phyloP scores from a whole-genome alignment of 176 grass and related monocot species.

The Eleusine coracana region DNA sequence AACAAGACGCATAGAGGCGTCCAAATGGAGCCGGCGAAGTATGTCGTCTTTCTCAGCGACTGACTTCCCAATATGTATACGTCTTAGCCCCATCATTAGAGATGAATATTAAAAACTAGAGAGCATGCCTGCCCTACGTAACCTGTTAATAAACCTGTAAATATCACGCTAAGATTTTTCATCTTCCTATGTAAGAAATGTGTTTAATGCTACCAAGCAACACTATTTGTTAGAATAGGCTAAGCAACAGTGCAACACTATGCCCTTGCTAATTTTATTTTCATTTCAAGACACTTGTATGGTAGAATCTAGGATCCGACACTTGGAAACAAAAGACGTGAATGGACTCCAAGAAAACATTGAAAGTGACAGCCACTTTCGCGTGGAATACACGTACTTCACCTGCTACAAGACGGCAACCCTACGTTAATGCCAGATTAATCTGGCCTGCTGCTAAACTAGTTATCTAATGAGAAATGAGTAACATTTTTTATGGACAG shows the following conservation, averaged over 20 bases:
- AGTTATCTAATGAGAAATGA: constrained; percentile 21
- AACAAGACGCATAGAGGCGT: neutral
- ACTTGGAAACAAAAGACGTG: constrained; percentile 34
- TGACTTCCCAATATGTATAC: constrained; percentile 28
- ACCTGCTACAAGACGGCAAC: constrained; percentile 37
- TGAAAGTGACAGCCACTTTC: constrained; percentile 1
- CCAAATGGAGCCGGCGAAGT: constrained; percentile 42
- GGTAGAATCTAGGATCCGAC: constrained; percentile 4
- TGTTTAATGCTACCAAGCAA: neutral
- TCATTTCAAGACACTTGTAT: too few species aligned
- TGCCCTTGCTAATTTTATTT: too few species aligned
- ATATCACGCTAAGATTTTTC: neutral
- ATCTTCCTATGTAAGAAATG: neutral
- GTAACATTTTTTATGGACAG: neutral
- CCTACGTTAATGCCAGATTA: constrained; percentile 27
- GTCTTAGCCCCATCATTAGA: neutral
- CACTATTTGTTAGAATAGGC: neutral
- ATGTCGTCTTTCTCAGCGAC: constrained; percentile 19
- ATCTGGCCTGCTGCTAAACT: constrained; percentile 16
- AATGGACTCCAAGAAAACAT: constrained; percentile 25
- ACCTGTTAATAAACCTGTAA: neutral
- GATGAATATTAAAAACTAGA: neutral
- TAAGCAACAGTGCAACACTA: too few species aligned
- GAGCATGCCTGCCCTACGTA: too few species aligned
- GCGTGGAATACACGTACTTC: constrained; percentile 6